Base-by-base conservation (phyloP, 2,329 filamentous ascomycete genomes). In the Fusarium burgessii region DNA sequence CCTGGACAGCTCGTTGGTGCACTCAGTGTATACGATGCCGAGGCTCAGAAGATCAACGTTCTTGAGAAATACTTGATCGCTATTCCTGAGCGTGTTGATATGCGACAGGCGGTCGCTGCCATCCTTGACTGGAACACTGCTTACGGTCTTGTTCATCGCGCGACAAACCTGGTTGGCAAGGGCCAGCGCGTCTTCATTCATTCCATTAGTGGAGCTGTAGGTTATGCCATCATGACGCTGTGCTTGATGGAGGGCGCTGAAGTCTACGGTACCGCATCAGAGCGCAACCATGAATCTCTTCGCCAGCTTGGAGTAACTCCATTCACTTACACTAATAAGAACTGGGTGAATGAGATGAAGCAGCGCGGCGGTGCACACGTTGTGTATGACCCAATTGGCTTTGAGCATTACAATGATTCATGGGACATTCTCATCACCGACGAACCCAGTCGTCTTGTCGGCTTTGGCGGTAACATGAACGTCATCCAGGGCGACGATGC, bases 111-210 rank as follows among this genome's bases (percentile, higher is more conserved):
- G 0, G 76, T 80, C 1, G 81, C 82, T 5, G 61, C 86, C 20
- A 58, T 81, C 3, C 78, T 84, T 3, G 84, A 87, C 75, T 87
- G 85, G 85, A 80, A 70, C 33, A 82, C 82, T 1, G 82, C 82
- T 1, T 82, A 80, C 59, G 76, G 74, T 15, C 78, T 84, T 74
- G 79, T 83, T 12, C 64, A 79, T 25, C 80, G 76, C 41, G 70
- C 68, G 5, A 83, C 83, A 6, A 78, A 81, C 23, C 57, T 73
- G 35, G 82, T 87, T 3, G 51, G 75, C 2, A 76, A 78, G 32
- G 84, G 84, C 33, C 80, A 85, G 58, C 80, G 81, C 25, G 84
- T 87, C 46, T 87, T 87, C 70, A 75, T 87, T 20, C 85, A 87
- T 73, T 84, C 85, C 38, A 76, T 86, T 27, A 86, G 84, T 66